Percentiles rank a stretch among this genome's conserved stretches.
Evolutionary conservation across 2,329 filamentous ascomycete species (phyloP).

Genomic region (Ophiostoma montium): DNA sequence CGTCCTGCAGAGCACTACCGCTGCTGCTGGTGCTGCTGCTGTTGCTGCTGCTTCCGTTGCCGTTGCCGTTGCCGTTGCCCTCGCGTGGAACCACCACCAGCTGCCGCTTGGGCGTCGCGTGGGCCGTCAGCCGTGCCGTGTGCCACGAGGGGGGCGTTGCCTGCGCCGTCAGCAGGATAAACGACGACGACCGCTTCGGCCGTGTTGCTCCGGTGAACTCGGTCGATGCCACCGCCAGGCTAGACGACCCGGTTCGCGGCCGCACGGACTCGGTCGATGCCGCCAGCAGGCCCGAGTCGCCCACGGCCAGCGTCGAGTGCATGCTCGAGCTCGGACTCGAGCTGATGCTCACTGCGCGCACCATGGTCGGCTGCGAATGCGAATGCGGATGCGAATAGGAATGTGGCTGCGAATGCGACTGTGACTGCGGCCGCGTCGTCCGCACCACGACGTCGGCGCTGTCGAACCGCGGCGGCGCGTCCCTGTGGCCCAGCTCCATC

Average conservation of each 20-base stretch:
- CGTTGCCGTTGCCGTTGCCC: constrained; percentile 20
- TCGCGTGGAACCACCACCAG: constrained; percentile 26
- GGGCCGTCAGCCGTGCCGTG: constrained; percentile 47
- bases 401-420: no score
- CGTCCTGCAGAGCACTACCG: constrained; percentile 59
- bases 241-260: no score
- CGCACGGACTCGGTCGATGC: constrained; percentile 29
- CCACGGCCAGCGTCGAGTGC: constrained; percentile 2
- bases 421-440: constrained; percentile 53
- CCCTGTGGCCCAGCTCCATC: constrained; percentile 72
- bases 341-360: constrained; percentile 50
- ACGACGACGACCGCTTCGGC: constrained; percentile 69
- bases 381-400: no score
- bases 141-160: constrained; percentile 43
- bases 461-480: constrained; percentile 70
- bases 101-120: constrained; percentile 44
- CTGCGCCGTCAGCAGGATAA: constrained; percentile 70
- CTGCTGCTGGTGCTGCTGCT: no score
- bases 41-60: no score
- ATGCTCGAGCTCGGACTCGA: constrained; percentile 9
- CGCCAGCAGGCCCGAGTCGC: neutral
- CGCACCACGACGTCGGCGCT: constrained; percentile 74
- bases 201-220: no score
- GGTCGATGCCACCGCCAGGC: no score
- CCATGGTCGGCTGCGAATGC: no score